Evolutionary conservation across 106 monocot genomes (phyloP).

Genomic region (Iris macrosiphon): DNA sequence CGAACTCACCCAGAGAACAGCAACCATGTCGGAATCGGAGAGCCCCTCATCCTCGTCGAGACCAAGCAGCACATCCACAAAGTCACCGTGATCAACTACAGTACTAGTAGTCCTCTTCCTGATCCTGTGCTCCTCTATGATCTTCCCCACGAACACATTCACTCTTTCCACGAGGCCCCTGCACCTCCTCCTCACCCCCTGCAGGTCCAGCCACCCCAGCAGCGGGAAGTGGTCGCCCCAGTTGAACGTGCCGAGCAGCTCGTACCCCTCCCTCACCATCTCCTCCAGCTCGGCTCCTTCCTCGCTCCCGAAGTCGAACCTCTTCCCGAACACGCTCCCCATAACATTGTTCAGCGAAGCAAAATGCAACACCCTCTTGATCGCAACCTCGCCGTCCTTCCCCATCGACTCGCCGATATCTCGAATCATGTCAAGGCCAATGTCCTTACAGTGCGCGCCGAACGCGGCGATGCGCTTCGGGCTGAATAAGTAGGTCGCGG

Average conservation of each 20-base stretch:
- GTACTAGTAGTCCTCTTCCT: background rate
- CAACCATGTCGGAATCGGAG: slow-evolving; percentile 29
- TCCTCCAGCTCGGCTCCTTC: slow-evolving; percentile 32
- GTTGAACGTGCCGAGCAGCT: slow-evolving; percentile 43
- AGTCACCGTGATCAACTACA: background rate
- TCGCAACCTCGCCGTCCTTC: slow-evolving; percentile 21
- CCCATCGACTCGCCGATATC: slow-evolving; percentile 18
- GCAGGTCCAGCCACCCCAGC: slow-evolving; percentile 20
- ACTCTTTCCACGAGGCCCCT: slow-evolving; percentile 6
- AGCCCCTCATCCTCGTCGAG: slow-evolving; percentile 17
- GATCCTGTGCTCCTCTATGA: slow-evolving; percentile 18
- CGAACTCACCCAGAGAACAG: slow-evolving; percentile 30
- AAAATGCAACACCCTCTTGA: slow-evolving; percentile 36
- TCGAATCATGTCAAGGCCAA: slow-evolving; percentile 29
- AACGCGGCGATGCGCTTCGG: slow-evolving; percentile 22
- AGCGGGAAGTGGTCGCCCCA: slow-evolving; percentile 50
- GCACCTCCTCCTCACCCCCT: slow-evolving; percentile 20
- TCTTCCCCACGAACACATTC: slow-evolving; percentile 9
- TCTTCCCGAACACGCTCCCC: slow-evolving; percentile 50
- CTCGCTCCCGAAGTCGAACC: slow-evolving; percentile 17
- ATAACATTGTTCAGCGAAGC: slow-evolving; percentile 39
- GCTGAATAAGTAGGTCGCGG: slow-evolving; percentile 35
- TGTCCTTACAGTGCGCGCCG: slow-evolving; percentile 12
- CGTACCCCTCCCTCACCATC: slow-evolving; percentile 55
- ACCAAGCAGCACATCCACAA: slow-evolving; percentile 22